Conservation (phyloP, 139 green algal species). For the Micractinium conductrix region DNA sequence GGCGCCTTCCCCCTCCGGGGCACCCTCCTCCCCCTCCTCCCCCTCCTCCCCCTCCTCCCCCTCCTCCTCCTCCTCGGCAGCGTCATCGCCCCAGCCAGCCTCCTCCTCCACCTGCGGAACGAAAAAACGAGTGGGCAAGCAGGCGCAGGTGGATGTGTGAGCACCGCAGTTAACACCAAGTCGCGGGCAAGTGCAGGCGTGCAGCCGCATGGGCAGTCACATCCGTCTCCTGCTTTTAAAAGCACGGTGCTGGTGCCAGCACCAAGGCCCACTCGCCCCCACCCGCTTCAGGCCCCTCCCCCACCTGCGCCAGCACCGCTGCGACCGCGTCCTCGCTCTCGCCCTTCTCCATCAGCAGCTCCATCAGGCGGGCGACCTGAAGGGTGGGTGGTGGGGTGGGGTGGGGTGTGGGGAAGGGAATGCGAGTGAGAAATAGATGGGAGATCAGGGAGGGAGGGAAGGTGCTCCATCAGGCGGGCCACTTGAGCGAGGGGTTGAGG, state of each 20-base stretch:
- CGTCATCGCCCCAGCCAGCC: conserved; percentile 26
- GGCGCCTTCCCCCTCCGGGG: too few species aligned
- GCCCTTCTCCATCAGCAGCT: conserved; percentile 24
- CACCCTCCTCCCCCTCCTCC: too few species aligned
- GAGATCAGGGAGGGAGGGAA: background rate
- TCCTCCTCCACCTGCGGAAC: conserved; percentile 37
- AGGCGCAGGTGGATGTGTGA: too few species aligned
- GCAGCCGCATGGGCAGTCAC: background rate
- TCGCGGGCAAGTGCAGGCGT: background rate
- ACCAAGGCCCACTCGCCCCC: background rate
- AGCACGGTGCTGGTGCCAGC: background rate
- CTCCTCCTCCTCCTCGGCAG: background rate
- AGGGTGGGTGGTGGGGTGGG: background rate
- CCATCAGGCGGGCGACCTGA: conserved; percentile 26
- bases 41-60: background rate
- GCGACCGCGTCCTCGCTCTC: background rate
- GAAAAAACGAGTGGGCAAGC: background rate
- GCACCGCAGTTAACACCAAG: too few species aligned
- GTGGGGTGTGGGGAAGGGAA: background rate
- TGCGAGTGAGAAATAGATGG: background rate
- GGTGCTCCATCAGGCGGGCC: too few species aligned
- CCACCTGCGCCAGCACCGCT: conserved; percentile 22
- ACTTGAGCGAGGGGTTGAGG: too few species aligned
- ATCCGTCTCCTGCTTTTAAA: background rate
- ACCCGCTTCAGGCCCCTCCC: background rate